Base-by-base conservation (phyloP, 2,329 filamentous ascomycete species). In the Pezicula radicicola region DNA sequence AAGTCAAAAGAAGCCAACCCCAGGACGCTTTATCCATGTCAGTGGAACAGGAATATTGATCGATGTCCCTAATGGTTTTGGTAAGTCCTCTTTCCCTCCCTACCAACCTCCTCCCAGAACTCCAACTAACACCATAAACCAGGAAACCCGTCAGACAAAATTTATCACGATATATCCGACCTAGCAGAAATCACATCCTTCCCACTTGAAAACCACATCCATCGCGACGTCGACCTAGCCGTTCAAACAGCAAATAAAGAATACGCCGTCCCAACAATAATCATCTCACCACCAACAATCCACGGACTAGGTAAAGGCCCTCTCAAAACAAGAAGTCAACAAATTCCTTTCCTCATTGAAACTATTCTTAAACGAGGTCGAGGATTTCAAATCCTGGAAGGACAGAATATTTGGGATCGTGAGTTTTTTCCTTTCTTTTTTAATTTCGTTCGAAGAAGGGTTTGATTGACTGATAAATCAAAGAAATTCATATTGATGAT, bases 161-260 rank as follows among this genome's bases (percentile, higher is more conserved):
- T 77, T 3, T 87, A 84, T 67, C 70, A 84, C 60, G 85, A 88
- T 58, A 73, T 81, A 59, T 72, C 79, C 9, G 78, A 77, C 47
- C 75, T 88, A 36, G 69, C 73, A 12, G 76, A 79, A 42, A 71
- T 87, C 35, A 71, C 79, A 1, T 74, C 63, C 10, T 61, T 88
- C 0, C 84, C 84, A 1, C 71, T 77, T 0, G 79, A 84, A 61
- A 62, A 68, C 0, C 84, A 77, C 9, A 63, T 75, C 21, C 88
- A 91, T 69, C 80, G 85, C 13, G 74, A 84, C 60, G 80, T 90
- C 4, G 88, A 93, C 67, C 80, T 84, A 64, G 75, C 89, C 21
- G 78, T 91, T n/a, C 70, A 76, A 27, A 70, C 58, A 0, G 58
- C 51, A 1, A 70, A 72, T n/a, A 66, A 67, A 6, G 66, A 70